These are phyloP conservation scores for Perkinsus olseni DNA, from an alignment of 169 alveolate species.

Conservation along the genomic window DNA sequence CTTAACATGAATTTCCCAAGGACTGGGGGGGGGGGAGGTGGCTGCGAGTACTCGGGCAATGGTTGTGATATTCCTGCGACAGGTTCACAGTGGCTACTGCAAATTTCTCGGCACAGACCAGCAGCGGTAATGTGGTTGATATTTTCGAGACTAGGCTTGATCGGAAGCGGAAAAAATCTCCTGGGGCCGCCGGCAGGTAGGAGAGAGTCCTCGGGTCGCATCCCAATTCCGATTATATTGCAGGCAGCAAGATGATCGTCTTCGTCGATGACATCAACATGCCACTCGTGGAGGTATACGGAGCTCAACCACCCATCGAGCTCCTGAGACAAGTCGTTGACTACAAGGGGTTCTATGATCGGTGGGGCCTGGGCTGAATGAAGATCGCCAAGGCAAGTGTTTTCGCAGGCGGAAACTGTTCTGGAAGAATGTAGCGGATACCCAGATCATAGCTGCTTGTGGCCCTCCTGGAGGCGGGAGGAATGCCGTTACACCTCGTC, in stretches of 20 bases:
- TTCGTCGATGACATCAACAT: slow-evolving; percentile 84
- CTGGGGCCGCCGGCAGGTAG: slow-evolving; percentile 83
- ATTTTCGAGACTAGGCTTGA: slow-evolving; percentile 65
- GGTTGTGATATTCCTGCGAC: no score
- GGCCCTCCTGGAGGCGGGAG: slow-evolving; percentile 87
- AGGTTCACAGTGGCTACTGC: slow-evolving; percentile 54
- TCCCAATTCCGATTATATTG: not conserved
- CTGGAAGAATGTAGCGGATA: slow-evolving; percentile 62
- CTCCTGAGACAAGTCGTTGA: slow-evolving; percentile 80
- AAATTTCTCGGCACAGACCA: slow-evolving; percentile 80
- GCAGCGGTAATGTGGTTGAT: slow-evolving; percentile 71
- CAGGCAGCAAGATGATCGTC: slow-evolving; percentile 63
- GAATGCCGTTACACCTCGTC: slow-evolving; percentile 72
- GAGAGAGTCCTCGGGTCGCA: not conserved
- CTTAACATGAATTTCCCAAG: no score
- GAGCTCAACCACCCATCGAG: slow-evolving; percentile 84
- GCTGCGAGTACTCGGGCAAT: no score
- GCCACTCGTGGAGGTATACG: slow-evolving; percentile 76
- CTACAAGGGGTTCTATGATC: slow-evolving; percentile 75
- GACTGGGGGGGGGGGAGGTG: no score
- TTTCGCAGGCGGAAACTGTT: slow-evolving; percentile 31
- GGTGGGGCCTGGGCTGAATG: slow-evolving; percentile 15
- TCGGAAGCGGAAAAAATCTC: slow-evolving; percentile 64
- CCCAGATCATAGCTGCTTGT: slow-evolving; percentile 67
- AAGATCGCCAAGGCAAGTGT: not conserved